These are phyloP conservation scores for Auriscalpium vulgare DNA, from an alignment of 768 basidiomycete genomes.

Conservation along the genomic window DNA sequence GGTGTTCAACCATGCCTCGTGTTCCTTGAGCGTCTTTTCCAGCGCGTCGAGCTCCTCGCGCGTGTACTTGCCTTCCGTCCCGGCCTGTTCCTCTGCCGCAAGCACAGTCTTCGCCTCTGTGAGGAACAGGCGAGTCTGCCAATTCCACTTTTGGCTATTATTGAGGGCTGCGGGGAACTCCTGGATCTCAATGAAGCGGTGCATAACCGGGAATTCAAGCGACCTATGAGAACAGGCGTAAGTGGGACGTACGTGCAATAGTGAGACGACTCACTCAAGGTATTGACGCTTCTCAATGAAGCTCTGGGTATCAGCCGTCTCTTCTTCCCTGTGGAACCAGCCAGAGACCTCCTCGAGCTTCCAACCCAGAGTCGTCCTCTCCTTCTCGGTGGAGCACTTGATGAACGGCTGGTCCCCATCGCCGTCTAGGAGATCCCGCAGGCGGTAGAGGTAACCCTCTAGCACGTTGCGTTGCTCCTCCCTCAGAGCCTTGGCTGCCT, in stretches of 20 bases:
- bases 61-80: constrained; percentile 74
- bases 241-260: background rate
- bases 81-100: constrained; percentile 52
- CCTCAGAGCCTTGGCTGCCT: constrained; percentile 64
- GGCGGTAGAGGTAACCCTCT: constrained; percentile 88
- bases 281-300: constrained; percentile 68
- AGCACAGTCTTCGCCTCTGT: constrained; percentile 69
- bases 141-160: constrained; percentile 82
- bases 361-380: constrained; percentile 57
- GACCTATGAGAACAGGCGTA: constrained; percentile 32
- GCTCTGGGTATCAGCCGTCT: constrained; percentile 69
- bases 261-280: constrained; percentile 61
- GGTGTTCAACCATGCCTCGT: constrained; percentile 77
- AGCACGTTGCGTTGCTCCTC: constrained; percentile 90
- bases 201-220: constrained; percentile 73
- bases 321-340: constrained; percentile 84
- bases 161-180: constrained; percentile 79
- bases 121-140: constrained; percentile 76
- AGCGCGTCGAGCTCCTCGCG: constrained; percentile 76
- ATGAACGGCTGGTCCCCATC: constrained; percentile 67
- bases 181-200: constrained; percentile 85
- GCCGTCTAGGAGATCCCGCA: constrained; percentile 75
- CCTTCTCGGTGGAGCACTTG: constrained; percentile 70
- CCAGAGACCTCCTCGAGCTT: constrained; percentile 65
- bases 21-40: constrained; percentile 67